phyloP scores from a whole-genome alignment of 148 eudicot species.

The Gaultheria prostrata region DNA sequence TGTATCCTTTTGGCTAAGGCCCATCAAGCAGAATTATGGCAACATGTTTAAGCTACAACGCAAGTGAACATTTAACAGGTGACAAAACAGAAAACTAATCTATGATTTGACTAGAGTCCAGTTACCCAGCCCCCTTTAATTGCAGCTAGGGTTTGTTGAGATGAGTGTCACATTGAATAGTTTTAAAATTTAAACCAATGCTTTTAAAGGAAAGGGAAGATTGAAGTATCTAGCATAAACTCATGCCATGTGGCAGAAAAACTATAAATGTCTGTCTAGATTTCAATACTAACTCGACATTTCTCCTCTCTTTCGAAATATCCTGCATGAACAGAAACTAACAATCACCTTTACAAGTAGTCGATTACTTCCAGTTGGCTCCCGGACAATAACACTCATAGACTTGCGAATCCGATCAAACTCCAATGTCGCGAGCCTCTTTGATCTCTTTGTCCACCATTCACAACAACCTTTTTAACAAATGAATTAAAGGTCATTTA shows the following conservation, averaged over 20 bases:
- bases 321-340: conserved; percentile 2
- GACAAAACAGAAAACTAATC: neutral
- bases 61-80: neutral
- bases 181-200: neutral
- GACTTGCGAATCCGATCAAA: conserved; percentile 91
- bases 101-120: neutral
- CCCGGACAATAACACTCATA: conserved; percentile 78
- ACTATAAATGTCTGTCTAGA: neutral
- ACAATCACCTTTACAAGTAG: conserved; percentile 76
- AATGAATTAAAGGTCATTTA: neutral
- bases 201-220: neutral
- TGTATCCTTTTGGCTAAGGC: neutral
- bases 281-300: neutral
- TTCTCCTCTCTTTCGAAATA: neutral
- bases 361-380: conserved; percentile 60
- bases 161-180: neutral
- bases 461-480: conserved; percentile 55
- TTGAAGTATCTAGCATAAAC: neutral
- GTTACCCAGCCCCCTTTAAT: neutral
- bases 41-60: neutral
- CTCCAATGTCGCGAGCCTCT: conserved; percentile 72
- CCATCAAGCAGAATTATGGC: neutral
- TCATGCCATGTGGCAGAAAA: neutral
- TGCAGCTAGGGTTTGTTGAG: neutral
- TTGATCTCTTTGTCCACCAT: conserved; percentile 74